Evolutionary conservation across 352 stramenopile genomes (phyloP).

Genomic region (Globisporangium solare): DNA sequence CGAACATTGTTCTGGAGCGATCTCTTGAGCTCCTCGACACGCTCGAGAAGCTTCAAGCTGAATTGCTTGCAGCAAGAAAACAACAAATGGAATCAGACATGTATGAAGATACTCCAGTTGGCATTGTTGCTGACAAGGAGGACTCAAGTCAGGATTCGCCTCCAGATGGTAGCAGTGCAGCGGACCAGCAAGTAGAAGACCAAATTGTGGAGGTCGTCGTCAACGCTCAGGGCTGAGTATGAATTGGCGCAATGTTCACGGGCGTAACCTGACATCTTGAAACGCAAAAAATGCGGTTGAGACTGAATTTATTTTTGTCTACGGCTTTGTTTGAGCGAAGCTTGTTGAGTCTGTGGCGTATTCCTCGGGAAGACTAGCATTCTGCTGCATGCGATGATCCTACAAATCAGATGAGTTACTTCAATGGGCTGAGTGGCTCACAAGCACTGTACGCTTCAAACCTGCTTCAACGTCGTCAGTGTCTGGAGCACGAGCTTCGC

Average conservation of each 20-base stretch:
- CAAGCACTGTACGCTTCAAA: not conserved
- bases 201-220: constrained; percentile 13
- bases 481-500: constrained; percentile 23
- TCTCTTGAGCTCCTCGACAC: constrained; percentile 49
- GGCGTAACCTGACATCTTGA: not conserved
- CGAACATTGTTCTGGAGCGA: constrained; percentile 49
- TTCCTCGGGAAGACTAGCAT: too few relatives aligned
- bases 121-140: constrained; percentile 10
- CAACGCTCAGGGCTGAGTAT: constrained; percentile 1
- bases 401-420: not conserved
- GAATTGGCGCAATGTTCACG: not conserved
- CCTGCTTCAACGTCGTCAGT: constrained; percentile 11
- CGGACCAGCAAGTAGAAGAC: constrained; percentile 3
- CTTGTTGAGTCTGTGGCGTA: too few relatives aligned
- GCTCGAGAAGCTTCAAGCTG: constrained; percentile 37
- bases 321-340: not conserved
- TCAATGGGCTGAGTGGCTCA: not conserved
- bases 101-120: constrained; percentile 7
- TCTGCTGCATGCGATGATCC: not conserved
- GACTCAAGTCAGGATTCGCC: constrained; percentile 4
- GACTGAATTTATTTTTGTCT: not conserved
- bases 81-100: not conserved
- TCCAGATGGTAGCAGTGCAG: constrained; percentile 12
- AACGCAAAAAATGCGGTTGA: not conserved
- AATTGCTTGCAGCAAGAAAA: constrained; percentile 11